phyloP scores from a whole-genome alignment of 768 basidiomycete species.

The Brasilioporus rufonigricans region DNA sequence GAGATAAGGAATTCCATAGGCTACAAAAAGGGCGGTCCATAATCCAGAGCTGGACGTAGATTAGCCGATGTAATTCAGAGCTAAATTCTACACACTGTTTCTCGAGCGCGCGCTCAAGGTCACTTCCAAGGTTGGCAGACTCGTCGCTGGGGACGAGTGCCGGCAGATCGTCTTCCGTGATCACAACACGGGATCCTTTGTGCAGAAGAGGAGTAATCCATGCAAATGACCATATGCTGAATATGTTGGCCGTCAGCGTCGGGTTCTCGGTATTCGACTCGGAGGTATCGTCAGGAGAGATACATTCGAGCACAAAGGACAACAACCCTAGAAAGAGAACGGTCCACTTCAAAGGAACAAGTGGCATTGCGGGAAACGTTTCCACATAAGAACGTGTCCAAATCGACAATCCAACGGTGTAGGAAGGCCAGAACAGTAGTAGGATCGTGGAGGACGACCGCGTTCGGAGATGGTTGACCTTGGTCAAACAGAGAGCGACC shows the following conservation, averaged over 20 bases:
- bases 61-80: not conserved
- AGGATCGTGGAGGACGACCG: constrained; percentile 68
- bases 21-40: constrained; percentile 68
- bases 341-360: constrained; percentile 45
- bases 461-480: constrained; percentile 67
- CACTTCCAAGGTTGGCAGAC: constrained; percentile 61
- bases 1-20: constrained; percentile 78
- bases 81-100: constrained; percentile 51
- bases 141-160: constrained; percentile 66
- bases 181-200: constrained; percentile 60
- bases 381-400: constrained; percentile 59
- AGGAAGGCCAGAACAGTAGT: constrained; percentile 81
- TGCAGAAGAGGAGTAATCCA: constrained; percentile 86
- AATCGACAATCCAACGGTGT: constrained; percentile 46
- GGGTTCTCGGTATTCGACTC: constrained; percentile 60
- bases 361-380: constrained; percentile 30
- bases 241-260: constrained; percentile 73
- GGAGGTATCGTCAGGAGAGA: constrained; percentile 57
- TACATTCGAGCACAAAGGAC: constrained; percentile 63
- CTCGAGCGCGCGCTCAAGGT: constrained; percentile 59
- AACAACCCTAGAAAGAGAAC: constrained; percentile 46
- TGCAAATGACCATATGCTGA: constrained; percentile 76
- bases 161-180: constrained; percentile 87
- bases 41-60: constrained; percentile 48
- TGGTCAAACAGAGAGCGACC: constrained; percentile 50